Base-by-base conservation (phyloP, 768 basidiomycete species). In the Boletales sp. region DNA sequence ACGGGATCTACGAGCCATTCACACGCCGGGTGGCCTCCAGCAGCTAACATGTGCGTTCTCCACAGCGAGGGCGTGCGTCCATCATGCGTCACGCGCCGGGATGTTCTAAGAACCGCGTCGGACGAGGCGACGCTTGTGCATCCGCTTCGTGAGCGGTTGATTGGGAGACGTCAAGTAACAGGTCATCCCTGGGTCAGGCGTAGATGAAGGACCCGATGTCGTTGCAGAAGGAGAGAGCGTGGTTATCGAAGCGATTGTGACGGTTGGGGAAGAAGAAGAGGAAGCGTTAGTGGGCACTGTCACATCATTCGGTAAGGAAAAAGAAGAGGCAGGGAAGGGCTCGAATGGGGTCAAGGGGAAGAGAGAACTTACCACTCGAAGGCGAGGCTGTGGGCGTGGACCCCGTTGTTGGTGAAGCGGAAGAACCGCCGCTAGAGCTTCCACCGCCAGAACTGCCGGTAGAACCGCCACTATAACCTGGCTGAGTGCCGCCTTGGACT, bases 41-140 rank as follows among this genome's bases (percentile, higher is more conserved):
- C 35, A 18, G 15, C n/a, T 31, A n/a, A 46, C 25, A 40, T 36
- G 17, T 41, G 19, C 25, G 8, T 33, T 11, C 9, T 31, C 44
- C 34, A 43, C 49, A 32, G 7, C 1, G 21, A 19, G 17, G 53
- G 45, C 45, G 36, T 39, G 19, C 28, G 8, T 34, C 21, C 25
- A 33, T 40, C 55, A 5, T 43, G 11, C 34, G 34, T 12, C 34
- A 8, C 35, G 30, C 28, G 17, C 37, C 28, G 15, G 19, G 28
- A 37, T n/a, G 5, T 11, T 32, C 14, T 40, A 61, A 12, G 39
- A 17, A 28, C 37, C 17, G 10, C 57, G 62, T 39, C 53, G 57
- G 15, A 59, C 14, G 6, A 65, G 63, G 33, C 65, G 65, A 18
- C 50, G 59, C 41, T 67, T 64, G 59, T 57, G 63, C 13, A 42